Conservation (phyloP, 2,329 filamentous ascomycete species). For the Ophiostoma ulmi region DNA sequence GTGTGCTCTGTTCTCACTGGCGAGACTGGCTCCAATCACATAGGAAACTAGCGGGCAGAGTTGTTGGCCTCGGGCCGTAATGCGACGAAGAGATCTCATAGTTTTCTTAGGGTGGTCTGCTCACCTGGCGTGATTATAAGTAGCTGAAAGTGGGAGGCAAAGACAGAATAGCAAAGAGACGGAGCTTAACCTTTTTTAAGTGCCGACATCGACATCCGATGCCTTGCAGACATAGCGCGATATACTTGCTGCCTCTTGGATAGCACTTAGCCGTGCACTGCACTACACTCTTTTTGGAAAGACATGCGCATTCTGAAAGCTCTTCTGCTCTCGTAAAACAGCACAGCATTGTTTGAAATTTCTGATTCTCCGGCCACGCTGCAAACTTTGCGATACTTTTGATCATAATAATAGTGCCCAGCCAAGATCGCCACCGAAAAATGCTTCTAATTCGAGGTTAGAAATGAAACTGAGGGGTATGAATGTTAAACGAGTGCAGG, state of each 20-base stretch:
- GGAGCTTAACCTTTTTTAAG: neutral
- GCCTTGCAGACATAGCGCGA: neutral
- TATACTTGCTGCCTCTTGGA: neutral
- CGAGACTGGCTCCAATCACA: too few relatives aligned
- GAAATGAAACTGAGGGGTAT: slow-evolving; percentile 8
- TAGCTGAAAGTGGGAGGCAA: neutral
- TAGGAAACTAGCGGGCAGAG: too few relatives aligned
- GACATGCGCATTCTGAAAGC: slow-evolving; percentile 5
- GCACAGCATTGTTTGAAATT: neutral
- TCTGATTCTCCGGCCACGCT: too few relatives aligned
- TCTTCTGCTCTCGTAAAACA: neutral
- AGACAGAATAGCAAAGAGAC: neutral
- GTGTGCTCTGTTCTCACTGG: too few relatives aligned
- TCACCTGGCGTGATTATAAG: neutral
- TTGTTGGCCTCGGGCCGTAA: neutral
- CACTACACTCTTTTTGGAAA: slow-evolving; percentile 2
- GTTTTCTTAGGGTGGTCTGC: neutral
- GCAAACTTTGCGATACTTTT: neutral
- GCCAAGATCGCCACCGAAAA: neutral
- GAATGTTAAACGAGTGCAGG: neutral
- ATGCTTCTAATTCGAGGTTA: slow-evolving; percentile 5
- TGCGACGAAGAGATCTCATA: neutral
- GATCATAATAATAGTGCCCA: neutral
- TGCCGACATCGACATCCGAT: slow-evolving; percentile 1
- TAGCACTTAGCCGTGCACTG: neutral